Conservation (phyloP, 176 grass and related monocot species). For the Cenchrus americanus region DNA sequence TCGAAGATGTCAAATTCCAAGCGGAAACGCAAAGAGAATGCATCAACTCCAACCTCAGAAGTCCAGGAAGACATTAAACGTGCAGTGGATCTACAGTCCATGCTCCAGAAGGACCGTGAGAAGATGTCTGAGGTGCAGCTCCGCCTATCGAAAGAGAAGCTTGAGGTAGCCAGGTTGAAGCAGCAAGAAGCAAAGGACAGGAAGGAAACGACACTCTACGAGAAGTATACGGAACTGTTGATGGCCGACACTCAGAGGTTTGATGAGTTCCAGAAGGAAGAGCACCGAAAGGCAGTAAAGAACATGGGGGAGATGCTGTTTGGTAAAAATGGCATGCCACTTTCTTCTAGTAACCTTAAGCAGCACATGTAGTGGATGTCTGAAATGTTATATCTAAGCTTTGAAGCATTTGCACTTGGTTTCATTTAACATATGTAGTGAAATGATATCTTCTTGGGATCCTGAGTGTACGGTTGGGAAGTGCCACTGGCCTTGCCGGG, state of each 20-base stretch:
- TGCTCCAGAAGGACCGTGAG: slow-evolving; percentile 47
- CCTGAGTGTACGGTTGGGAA: too few relatives aligned
- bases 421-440: background rate
- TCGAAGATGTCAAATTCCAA: background rate
- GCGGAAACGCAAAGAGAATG: slow-evolving; percentile 34
- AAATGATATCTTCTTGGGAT: background rate
- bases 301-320: slow-evolving; percentile 36
- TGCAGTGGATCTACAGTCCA: slow-evolving; percentile 38
- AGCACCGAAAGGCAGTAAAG: slow-evolving; percentile 41
- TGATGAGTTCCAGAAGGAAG: slow-evolving; percentile 35
- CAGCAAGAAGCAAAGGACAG: slow-evolving; percentile 32
- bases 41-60: background rate
- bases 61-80: slow-evolving; percentile 51
- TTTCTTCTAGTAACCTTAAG: background rate
- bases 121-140: slow-evolving; percentile 49
- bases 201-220: slow-evolving; percentile 37
- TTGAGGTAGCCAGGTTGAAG: slow-evolving; percentile 43
- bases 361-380: background rate
- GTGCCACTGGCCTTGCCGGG: too few relatives aligned
- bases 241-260: slow-evolving; percentile 41
- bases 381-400: background rate
- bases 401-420: background rate
- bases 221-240: slow-evolving; percentile 50
- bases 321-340: slow-evolving; percentile 11
- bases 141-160: slow-evolving; percentile 48